Conservation (phyloP, 2,329 filamentous ascomycete genomes). For the Neonectria magnoliae region DNA sequence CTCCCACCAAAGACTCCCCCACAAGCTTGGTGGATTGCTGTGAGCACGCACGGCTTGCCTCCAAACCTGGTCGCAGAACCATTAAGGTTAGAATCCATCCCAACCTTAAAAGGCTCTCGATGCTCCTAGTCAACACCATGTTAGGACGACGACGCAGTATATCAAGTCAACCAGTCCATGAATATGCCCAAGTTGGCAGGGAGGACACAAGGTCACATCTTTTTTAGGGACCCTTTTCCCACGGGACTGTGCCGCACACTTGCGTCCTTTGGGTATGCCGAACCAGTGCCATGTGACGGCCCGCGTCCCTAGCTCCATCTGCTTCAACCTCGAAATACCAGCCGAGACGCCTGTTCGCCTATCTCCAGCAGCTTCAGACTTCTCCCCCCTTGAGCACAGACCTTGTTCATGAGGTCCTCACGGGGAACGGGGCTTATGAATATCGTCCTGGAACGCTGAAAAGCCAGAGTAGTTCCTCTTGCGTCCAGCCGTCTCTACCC, state of each 20-base stretch:
- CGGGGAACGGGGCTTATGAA: background rate
- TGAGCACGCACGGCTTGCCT: background rate
- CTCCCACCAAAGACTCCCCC: background rate
- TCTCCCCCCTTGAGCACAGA: background rate
- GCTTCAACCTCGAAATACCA: background rate
- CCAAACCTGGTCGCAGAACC: background rate
- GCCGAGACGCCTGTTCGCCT: background rate
- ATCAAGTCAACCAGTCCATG: too few species aligned
- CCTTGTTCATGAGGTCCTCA: background rate
- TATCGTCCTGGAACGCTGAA: background rate
- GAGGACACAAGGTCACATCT: background rate
- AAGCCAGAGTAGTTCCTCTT: background rate
- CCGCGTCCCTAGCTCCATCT: background rate
- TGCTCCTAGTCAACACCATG: background rate
- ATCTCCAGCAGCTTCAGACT: background rate
- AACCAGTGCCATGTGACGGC: conserved; percentile 1
- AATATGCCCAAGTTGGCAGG: background rate
- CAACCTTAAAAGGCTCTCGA: conserved; percentile 1
- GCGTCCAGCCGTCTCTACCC: background rate
- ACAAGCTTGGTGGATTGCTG: background rate
- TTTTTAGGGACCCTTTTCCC: background rate
- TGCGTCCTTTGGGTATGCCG: background rate
- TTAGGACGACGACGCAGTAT: too few species aligned
- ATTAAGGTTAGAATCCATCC: conserved; percentile 10
- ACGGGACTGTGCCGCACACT: background rate